Evolutionary conservation across 2,329 filamentous ascomycete species (phyloP).

Genomic region (Pseudopithomyces chartarum): DNA sequence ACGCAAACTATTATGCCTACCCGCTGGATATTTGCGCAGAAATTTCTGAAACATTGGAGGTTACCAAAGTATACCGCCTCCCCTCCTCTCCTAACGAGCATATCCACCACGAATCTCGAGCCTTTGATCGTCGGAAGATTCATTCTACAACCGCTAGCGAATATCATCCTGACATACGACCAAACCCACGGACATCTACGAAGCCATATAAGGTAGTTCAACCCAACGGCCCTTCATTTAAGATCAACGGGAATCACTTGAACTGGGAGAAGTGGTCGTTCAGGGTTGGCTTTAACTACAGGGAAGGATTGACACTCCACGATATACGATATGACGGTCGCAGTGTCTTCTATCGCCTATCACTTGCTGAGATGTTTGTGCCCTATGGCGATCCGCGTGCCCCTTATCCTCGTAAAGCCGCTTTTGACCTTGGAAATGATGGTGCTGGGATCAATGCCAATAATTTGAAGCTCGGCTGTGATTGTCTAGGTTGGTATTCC

Average conservation of each 20-base stretch:
- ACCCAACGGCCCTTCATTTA: slow-evolving; percentile 32
- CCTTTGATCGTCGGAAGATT: slow-evolving; percentile 51
- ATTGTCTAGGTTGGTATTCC: slow-evolving; percentile 45
- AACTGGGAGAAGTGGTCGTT: slow-evolving; percentile 53
- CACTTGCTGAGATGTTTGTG: slow-evolving; percentile 71
- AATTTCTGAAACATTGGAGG: slow-evolving; percentile 55
- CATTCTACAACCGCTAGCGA: slow-evolving; percentile 34
- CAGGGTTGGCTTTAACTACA: slow-evolving; percentile 52
- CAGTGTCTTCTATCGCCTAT: slow-evolving; percentile 69
- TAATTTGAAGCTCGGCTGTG: slow-evolving; percentile 50
- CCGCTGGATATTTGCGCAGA: slow-evolving; percentile 61
- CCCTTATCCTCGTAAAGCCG: slow-evolving; percentile 71
- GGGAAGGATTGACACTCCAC: slow-evolving; percentile 51
- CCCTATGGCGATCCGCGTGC: slow-evolving; percentile 68
- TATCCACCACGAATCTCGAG: slow-evolving; percentile 40
- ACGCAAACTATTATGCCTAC: slow-evolving; percentile 64
- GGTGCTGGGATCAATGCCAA: slow-evolving; percentile 52
- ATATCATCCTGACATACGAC: slow-evolving; percentile 28
- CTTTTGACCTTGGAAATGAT: slow-evolving; percentile 52
- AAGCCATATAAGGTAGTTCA: slow-evolving; percentile 27
- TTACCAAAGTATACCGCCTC: slow-evolving; percentile 57
- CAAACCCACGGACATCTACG: slow-evolving; percentile 18
- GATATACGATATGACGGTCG: slow-evolving; percentile 70
- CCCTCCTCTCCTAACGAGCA: slow-evolving; percentile 46
- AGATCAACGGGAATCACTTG: slow-evolving; percentile 22